Conservation (phyloP, 2,329 filamentous ascomycete species). For the Aspergillus glaucus region DNA sequence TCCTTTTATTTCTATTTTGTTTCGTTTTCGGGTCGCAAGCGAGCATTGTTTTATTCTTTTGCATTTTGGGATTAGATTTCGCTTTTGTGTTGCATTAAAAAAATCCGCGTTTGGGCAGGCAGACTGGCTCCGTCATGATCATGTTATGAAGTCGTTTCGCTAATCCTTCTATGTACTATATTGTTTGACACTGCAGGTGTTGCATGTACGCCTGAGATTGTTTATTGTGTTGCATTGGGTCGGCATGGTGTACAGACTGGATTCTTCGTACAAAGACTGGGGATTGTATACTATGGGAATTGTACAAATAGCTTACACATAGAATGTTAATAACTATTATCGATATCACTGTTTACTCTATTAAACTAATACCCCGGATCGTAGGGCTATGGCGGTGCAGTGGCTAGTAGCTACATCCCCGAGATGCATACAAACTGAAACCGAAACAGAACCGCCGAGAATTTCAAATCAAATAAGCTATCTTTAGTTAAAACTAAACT, state of each 20-base stretch:
- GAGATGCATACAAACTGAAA: no score
- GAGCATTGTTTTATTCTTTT: conserved; percentile 7
- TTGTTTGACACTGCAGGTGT: conserved; percentile 10
- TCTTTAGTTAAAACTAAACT: no score
- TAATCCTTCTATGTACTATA: conserved; percentile 13
- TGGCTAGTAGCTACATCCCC: no score
- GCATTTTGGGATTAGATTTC: conserved; percentile 2
- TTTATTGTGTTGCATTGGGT: conserved; percentile 11
- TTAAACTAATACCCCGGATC: not conserved
- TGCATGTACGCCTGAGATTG: conserved; percentile 2
- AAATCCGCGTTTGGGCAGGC: conserved; percentile 6
- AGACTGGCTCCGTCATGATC: conserved; percentile 5
- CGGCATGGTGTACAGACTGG: conserved; percentile 11
- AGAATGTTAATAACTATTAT: not conserved
- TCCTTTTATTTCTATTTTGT: not conserved
- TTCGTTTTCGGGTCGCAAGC: conserved; percentile 5
- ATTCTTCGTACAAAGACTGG: not conserved
- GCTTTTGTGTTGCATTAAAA: conserved; percentile 10
- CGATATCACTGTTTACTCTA: not conserved
- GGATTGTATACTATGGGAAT: conserved; percentile 7
- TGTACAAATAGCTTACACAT: not conserved
- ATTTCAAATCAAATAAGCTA: no score
- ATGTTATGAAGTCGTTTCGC: conserved; percentile 8
- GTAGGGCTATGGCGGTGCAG: no score
- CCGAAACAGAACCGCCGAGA: no score